Conservation (phyloP, 192 early-diverging fungal genomes). For the Backusella liffmaniae region DNA sequence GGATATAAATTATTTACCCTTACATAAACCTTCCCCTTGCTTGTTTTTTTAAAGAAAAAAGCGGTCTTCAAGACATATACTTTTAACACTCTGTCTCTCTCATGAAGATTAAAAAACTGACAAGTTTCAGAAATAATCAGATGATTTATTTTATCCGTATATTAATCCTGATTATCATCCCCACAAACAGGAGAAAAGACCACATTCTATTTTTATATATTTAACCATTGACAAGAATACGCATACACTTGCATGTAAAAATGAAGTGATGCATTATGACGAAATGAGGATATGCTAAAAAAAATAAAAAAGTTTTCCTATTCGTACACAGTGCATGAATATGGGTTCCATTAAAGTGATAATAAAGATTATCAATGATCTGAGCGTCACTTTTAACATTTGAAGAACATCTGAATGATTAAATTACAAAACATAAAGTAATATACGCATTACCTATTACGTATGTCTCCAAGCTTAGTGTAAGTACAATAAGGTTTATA, state of each 20-base stretch:
- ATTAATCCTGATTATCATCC: no score
- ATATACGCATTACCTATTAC: not conserved
- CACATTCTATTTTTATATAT: not conserved
- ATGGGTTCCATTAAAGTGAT: not conserved
- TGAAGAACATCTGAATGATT: no score
- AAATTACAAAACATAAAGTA: not conserved
- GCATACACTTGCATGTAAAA: not conserved
- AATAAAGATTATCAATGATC: not conserved
- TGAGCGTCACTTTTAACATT: no score
- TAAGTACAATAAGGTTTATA: no score
- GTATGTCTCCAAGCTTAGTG: no score
- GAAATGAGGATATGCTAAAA: not conserved
- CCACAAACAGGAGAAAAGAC: not conserved
- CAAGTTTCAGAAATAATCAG: not conserved
- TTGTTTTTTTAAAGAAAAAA: no score
- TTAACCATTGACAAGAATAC: not conserved
- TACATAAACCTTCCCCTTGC: no score
- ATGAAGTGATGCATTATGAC: not conserved
- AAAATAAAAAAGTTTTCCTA: not conserved
- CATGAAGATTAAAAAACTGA: not conserved
- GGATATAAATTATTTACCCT: no score
- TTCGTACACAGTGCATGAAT: not conserved
- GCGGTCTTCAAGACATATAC: no score
- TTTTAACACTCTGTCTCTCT: no score
- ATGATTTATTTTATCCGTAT: not conserved